A percentile compares a stretch with the other conserved stretches of the same genome.
These are phyloP conservation scores for Reticulascus tulasneorum DNA, from an alignment of 2,329 filamentous ascomycete species.

Conservation along the genomic window DNA sequence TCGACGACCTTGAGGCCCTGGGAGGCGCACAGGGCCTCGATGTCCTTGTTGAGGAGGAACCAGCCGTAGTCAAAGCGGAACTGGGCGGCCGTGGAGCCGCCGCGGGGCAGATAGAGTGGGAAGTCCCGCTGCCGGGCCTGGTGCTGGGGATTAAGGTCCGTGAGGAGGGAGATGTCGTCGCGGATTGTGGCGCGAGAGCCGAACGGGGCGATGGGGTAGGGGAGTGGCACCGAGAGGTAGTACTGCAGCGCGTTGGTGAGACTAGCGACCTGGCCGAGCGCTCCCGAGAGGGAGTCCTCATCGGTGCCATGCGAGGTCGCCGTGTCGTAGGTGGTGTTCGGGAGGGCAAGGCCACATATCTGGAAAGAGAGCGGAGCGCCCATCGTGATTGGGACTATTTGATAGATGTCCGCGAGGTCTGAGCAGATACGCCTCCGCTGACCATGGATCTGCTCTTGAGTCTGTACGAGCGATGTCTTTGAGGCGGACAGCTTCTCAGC, in stretches of 20 bases:
- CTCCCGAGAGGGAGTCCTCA: slow-evolving; percentile 73
- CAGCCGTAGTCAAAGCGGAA: slow-evolving; percentile 96
- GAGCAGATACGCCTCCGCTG: slow-evolving; percentile 86
- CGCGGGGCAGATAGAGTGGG: slow-evolving; percentile 66
- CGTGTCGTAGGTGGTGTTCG: slow-evolving; percentile 72
- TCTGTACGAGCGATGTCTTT: slow-evolving; percentile 49
- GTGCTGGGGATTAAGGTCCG: slow-evolving; percentile 24
- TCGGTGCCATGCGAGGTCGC: slow-evolving; percentile 35
- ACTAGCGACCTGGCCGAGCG: slow-evolving; percentile 74
- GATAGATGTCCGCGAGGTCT: slow-evolving; percentile 74
- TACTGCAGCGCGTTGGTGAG: slow-evolving; percentile 73
- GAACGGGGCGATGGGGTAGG: slow-evolving; percentile 71
- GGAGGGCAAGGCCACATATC: slow-evolving; percentile 73
- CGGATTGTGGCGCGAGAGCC: slow-evolving; percentile 73
- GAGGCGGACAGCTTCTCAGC: slow-evolving; percentile 55
- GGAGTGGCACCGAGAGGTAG: slow-evolving; percentile 74
- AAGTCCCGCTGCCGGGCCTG: slow-evolving; percentile 60
- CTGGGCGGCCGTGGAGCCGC: slow-evolving; percentile 62
- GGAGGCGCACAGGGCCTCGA: slow-evolving; percentile 63
- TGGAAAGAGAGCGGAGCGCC: slow-evolving; percentile 71
- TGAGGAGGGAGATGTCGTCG: slow-evolving; percentile 65
- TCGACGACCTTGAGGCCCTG: slow-evolving; percentile 80
- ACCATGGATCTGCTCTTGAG: slow-evolving; percentile 67
- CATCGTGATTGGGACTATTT: slow-evolving; percentile 62
- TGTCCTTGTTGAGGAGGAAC: slow-evolving; percentile 94